Evolutionary conservation across 2,329 filamentous ascomycete species (phyloP).

Genomic region (Colletotrichum chlorophyti): DNA sequence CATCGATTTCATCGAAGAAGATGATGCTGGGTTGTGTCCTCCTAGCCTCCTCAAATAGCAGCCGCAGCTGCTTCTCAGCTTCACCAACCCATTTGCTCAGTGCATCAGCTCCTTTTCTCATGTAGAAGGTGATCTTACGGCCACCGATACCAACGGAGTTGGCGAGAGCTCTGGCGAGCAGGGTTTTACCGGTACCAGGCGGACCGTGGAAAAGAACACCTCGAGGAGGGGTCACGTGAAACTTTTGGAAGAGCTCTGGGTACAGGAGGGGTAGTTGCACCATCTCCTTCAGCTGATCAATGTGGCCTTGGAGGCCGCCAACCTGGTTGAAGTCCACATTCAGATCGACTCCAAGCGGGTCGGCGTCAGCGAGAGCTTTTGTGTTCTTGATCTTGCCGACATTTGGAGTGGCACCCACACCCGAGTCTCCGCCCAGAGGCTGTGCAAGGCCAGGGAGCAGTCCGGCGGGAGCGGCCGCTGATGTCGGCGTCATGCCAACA

Average conservation of each 20-base stretch:
- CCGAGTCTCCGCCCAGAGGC: slow-evolving; percentile 38
- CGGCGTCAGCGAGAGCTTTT: slow-evolving; percentile 90
- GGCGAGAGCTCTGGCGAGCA: slow-evolving; percentile 91
- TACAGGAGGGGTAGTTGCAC: slow-evolving; percentile 93
- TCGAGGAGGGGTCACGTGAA: slow-evolving; percentile 91
- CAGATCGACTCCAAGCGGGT: slow-evolving; percentile 91
- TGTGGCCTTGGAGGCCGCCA: slow-evolving; percentile 89
- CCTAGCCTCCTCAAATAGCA: slow-evolving; percentile 94
- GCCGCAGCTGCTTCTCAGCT: slow-evolving; percentile 90
- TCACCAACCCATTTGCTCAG: slow-evolving; percentile 99
- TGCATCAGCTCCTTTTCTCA: slow-evolving; percentile 98
- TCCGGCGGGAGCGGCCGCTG: slow-evolving; percentile 52
- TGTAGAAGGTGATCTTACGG: slow-evolving; percentile 97
- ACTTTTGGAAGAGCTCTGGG: slow-evolving; percentile 89
- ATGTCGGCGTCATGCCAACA: slow-evolving; percentile 66
- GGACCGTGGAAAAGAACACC: slow-evolving; percentile 97
- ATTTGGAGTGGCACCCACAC: slow-evolving; percentile 68
- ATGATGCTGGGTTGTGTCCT: slow-evolving; percentile 98
- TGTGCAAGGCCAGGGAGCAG: slow-evolving; percentile 48
- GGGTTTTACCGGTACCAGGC: slow-evolving; percentile 95
- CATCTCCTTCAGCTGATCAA: slow-evolving; percentile 99
- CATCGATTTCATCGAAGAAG: slow-evolving; percentile 99
- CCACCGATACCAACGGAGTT: slow-evolving; percentile 89
- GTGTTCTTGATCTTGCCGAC: slow-evolving; percentile 94
- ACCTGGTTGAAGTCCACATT: slow-evolving; percentile 95